Evolutionary conservation across 257 asterid genomes (phyloP).

Genomic region (Mentha longifolia): DNA sequence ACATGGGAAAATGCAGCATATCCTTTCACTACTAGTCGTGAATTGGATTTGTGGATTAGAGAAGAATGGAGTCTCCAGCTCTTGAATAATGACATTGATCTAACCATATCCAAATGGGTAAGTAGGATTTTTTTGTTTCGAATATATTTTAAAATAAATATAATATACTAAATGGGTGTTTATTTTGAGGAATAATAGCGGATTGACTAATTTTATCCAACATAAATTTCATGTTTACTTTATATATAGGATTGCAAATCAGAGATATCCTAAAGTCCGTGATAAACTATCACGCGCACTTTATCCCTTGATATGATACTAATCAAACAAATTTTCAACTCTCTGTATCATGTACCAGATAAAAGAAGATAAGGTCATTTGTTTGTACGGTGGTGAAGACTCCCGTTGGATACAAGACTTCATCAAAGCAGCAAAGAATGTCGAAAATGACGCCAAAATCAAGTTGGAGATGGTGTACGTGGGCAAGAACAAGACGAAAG

Average conservation of each 20-base stretch:
- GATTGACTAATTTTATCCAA: too few relatives aligned
- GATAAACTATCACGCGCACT: too few relatives aligned
- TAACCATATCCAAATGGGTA: neutral
- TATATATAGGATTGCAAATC: too few relatives aligned
- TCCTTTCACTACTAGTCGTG: neutral
- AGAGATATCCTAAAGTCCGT: too few relatives aligned
- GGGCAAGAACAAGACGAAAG: neutral
- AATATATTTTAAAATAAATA: too few relatives aligned
- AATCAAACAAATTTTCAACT: too few relatives aligned
- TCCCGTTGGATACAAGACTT: neutral
- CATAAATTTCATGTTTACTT: too few relatives aligned
- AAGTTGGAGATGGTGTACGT: conserved; percentile 4
- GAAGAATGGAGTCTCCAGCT: neutral
- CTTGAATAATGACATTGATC: neutral
- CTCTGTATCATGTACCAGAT: too few relatives aligned
- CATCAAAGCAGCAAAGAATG: neutral
- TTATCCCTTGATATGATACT: too few relatives aligned
- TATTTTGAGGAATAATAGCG: too few relatives aligned
- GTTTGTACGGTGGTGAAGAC: neutral
- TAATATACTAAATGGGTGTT: too few relatives aligned
- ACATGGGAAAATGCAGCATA: neutral
- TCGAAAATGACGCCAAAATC: neutral
- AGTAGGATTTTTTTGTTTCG: too few relatives aligned
- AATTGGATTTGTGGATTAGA: neutral
- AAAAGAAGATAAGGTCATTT: neutral